Percentiles rank a stretch among this genome's conserved stretches.
These are phyloP conservation scores for Vitis hybrid DNA, from an alignment of 177 flowering plant genomes.

Conservation along the genomic window DNA sequence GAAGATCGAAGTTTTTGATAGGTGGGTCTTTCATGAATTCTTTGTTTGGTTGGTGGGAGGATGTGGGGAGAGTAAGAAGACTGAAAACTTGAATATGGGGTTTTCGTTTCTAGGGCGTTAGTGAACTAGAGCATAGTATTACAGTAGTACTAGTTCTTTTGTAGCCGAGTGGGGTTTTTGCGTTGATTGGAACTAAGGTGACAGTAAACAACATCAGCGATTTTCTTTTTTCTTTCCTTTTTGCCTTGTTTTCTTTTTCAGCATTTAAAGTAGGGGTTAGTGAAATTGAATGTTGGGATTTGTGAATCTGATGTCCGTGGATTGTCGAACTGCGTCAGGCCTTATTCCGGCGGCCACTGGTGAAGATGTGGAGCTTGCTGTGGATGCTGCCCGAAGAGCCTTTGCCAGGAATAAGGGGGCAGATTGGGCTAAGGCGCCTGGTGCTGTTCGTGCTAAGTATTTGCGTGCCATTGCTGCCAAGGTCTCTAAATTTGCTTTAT, in stretches of 20 bases:
- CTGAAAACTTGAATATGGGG: no score
- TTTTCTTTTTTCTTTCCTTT: no score
- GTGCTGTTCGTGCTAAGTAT: constrained; percentile 69
- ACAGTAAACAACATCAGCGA: no score
- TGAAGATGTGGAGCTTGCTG: constrained; percentile 91
- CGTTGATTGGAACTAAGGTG: no score
- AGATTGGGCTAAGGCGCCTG: constrained; percentile 78
- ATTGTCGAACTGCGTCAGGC: constrained; percentile 43
- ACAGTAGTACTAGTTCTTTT: no score
- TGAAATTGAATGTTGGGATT: background rate
- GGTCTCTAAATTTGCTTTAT: constrained; percentile 25
- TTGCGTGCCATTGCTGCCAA: constrained; percentile 77
- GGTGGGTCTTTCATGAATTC: no score
- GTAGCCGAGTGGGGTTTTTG: no score
- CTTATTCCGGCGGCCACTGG: constrained; percentile 87
- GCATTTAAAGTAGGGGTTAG: background rate
- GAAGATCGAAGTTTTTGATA: no score
- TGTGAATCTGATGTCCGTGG: background rate
- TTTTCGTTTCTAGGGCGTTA: no score
- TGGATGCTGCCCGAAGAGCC: constrained; percentile 80
- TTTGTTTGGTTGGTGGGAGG: background rate
- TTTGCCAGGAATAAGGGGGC: constrained; percentile 58
- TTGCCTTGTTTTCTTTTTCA: no score
- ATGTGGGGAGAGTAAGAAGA: background rate
- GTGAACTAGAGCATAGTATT: no score